Base-by-base conservation (phyloP, 2,329 filamentous ascomycete genomes). In the Macrophomina phaseolina region DNA sequence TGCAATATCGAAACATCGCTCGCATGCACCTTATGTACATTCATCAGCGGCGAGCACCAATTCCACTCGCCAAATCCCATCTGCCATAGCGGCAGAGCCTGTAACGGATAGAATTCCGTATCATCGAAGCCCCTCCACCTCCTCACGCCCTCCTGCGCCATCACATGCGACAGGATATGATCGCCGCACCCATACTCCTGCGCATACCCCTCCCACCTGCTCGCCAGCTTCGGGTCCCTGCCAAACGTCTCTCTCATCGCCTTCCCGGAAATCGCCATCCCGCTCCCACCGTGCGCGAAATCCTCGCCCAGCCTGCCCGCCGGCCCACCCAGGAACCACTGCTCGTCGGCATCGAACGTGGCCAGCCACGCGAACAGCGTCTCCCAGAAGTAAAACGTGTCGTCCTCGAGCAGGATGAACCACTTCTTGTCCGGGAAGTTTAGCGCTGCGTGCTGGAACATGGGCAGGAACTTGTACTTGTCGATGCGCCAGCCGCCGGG, bases 401-500 rank as follows among this genome's bases (percentile, higher is more conserved):
- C 76, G n/a, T 75, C 69, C 69, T 79, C 77, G 30, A 79, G 62
- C 64, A 79, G 78, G 66, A 79, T 65, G 65, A 73, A 79, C 77
- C 76, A 79, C 12, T 73, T 68, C 67, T 73, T 72, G 42, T 75
- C 70, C 5, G 75, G 74, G 11, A 72, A 70, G 69, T 77, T 67
- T 40, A 75, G 73, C 34, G 80, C 77, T 0, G 83, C 81, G 72
- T 84, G 82, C 70, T 85, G 82, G 46, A 84, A 82, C 78, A 86
- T 82, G 11, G 84, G 85, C 49, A 87, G 76, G 72, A 86, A 86
- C 74, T 87, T 87, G 83, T 85, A 87, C 70, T 86, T 86, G 73
- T 87, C 85, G 46, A 87, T 75, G 67, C 79, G 81, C 84, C 84
- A 86, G 45, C 83, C 84, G 36, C 55, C 55, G 38, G 9, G 11